Base-by-base conservation (phyloP, 331 rosid species). In the Erythrophleum ivorense region DNA sequence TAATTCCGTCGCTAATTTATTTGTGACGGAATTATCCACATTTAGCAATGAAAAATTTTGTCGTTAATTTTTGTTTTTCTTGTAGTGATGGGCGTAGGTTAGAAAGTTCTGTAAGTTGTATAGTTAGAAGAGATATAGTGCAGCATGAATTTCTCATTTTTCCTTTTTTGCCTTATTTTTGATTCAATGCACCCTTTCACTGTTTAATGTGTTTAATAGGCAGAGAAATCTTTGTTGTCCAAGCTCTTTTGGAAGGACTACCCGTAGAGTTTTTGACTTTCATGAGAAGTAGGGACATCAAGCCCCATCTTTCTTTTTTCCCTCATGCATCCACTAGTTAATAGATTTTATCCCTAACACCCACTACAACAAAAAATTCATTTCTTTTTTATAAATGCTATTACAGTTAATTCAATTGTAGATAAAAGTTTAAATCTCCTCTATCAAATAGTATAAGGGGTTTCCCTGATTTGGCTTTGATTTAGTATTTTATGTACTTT, bases 91-190 rank as follows among this genome's bases (percentile, higher is more conserved):
- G 94, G 6, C 79, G 62, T 19, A 85, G 89, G 21, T 77, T 92
- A 78, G 90, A 87, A 84, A 91, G 97, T 82, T 78, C 91, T 31
- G 81, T 85, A 0, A 95, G 97, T 48, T 97, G 95, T 43, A 33
- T 91, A 18, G 95, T 97, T 21, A 86, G 97, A 13, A 78, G 92
- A 59, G 98, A 94, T 67, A 88, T 92, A 1, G 97, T 94, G n/a
- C 98, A 94, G 18, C 49, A 63, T 79, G 65, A 10, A 1, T 53
- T 24, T 24, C 29, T 53, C 2, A 0, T 49, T 13, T 49, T 9
- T 8, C 10, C 10, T 49, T 49, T 9, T 49, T 1, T 24, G 0
- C 29, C 29, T 1, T 1, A 24, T 24, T 24, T 24, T 1, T 24
- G 5, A 43, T 43, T 5, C 7, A 48, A 48, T 4, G 2, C 19